Conservation (phyloP, 805 yeast genomes). For the Yarrowia sp. region DNA sequence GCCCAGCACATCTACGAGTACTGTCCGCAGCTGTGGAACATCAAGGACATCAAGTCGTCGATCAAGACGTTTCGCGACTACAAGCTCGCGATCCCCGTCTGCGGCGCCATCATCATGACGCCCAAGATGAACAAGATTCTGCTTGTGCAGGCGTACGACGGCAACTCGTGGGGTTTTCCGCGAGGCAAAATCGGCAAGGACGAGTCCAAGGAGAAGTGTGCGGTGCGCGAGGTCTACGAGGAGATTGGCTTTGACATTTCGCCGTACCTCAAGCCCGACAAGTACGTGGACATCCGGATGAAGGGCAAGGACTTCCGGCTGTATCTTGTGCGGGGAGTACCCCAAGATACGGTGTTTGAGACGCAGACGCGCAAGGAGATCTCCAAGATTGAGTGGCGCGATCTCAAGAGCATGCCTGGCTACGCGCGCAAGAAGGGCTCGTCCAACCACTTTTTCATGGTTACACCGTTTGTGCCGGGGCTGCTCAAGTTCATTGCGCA, state of each 20-base stretch:
- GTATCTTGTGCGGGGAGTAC: slow-evolving; percentile 71
- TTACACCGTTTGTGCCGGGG: slow-evolving; percentile 41
- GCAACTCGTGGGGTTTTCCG: slow-evolving; percentile 89
- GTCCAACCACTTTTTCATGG: slow-evolving; percentile 37
- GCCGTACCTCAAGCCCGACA: slow-evolving; percentile 62
- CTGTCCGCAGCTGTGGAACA: slow-evolving; percentile 48
- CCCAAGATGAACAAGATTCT: slow-evolving; percentile 64
- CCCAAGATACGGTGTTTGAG: slow-evolving; percentile 68
- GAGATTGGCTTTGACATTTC: slow-evolving; percentile 90
- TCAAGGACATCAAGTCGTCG: slow-evolving; percentile 52
- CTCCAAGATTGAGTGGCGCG: slow-evolving; percentile 71
- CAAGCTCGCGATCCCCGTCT: slow-evolving; percentile 87
- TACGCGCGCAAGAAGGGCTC: slow-evolving; percentile 31
- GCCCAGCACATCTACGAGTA: slow-evolving; percentile 76
- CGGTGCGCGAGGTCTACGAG: slow-evolving; percentile 85
- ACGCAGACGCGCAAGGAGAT: slow-evolving; percentile 90
- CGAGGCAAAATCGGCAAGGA: slow-evolving; percentile 94
- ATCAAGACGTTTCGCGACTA: slow-evolving; percentile 75
- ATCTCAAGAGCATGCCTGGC: slow-evolving; percentile 38
- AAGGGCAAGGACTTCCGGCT: slow-evolving; percentile 83
- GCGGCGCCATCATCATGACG: slow-evolving; percentile 91
- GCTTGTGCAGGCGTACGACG: slow-evolving; percentile 79
- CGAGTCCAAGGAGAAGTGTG: slow-evolving; percentile 85
- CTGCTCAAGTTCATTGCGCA: slow-evolving; percentile 38
- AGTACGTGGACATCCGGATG: slow-evolving; percentile 76